Percentiles rank a stretch among this genome's conserved stretches.
These are phyloP conservation scores for Podila epicladia DNA, from an alignment of 192 early-diverging fungal genomes.

Conservation along the genomic window DNA sequence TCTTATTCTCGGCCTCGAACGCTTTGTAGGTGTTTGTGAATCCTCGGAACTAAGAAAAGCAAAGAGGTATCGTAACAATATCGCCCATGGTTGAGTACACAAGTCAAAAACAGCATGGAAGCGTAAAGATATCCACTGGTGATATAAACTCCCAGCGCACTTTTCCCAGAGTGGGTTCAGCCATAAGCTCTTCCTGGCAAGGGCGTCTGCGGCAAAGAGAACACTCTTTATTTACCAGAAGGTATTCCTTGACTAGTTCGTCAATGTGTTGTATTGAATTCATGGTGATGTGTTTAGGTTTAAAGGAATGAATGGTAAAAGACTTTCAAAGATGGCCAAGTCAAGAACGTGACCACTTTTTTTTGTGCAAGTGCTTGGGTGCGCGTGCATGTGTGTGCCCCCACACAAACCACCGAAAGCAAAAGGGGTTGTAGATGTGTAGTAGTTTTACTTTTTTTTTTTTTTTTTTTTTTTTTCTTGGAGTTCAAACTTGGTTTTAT, in stretches of 20 bases:
- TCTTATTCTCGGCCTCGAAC: conserved; percentile 62
- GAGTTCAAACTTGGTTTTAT: neutral
- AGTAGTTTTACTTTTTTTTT: neutral
- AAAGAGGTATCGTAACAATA: neutral
- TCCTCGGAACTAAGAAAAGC: conserved; percentile 63
- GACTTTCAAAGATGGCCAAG: neutral
- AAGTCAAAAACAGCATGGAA: neutral
- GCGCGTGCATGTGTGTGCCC: neutral
- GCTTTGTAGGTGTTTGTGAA: conserved; percentile 67
- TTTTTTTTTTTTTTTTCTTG: conserved; percentile 2
- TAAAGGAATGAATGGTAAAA: neutral
- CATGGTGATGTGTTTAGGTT: conserved; percentile 41
- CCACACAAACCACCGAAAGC: neutral
- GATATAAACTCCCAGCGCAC: too few relatives aligned
- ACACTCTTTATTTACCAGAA: conserved; percentile 54
- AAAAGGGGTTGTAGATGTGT: neutral
- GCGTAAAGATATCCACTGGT: neutral
- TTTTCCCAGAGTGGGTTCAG: too few relatives aligned
- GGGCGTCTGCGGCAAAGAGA: neutral
- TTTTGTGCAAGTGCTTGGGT: neutral
- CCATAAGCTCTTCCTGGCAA: neutral
- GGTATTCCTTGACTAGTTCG: conserved; percentile 73
- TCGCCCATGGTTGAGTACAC: neutral
- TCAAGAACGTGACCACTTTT: neutral
- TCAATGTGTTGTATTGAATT: conserved; percentile 71